phyloP scores from a whole-genome alignment of 306 rosid species.

The Vigna hirtella region DNA sequence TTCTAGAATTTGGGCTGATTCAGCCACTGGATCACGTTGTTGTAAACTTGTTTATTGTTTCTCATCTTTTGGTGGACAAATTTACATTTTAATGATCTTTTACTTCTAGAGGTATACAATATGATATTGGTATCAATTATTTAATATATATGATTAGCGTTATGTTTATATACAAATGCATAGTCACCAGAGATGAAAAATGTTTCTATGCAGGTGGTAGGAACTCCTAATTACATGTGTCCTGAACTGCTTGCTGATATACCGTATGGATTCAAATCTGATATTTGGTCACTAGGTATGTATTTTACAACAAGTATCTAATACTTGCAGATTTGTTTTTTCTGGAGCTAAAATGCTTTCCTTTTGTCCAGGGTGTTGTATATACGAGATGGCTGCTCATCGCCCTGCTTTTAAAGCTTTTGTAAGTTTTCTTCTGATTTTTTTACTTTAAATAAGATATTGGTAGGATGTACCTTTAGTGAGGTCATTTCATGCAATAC shows the following conservation, averaged over 20 bases:
- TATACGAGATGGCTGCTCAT: slow-evolving; percentile 99
- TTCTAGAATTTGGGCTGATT: too few species aligned
- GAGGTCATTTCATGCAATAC: slow-evolving; percentile 22
- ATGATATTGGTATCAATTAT: neutral
- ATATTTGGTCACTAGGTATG: slow-evolving; percentile 99
- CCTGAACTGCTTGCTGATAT: slow-evolving; percentile 99
- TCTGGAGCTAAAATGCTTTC: slow-evolving; percentile 45
- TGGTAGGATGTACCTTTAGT: neutral
- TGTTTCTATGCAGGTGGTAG: slow-evolving; percentile 77
- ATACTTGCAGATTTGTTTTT: slow-evolving; percentile 28
- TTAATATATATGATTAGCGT: neutral
- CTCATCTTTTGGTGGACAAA: too few species aligned
- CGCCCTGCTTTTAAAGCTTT: slow-evolving; percentile 99
- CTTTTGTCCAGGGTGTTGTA: slow-evolving; percentile 82
- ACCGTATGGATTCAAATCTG: slow-evolving; percentile 99
- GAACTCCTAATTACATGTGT: slow-evolving; percentile 99
- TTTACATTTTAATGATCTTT: neutral
- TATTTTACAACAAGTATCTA: slow-evolving; percentile 27
- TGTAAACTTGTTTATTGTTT: too few species aligned
- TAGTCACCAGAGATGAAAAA: slow-evolving; percentile 21
- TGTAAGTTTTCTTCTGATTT: slow-evolving; percentile 65
- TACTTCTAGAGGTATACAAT: slow-evolving; percentile 21
- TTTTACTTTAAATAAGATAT: slow-evolving; percentile 11
- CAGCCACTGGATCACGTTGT: too few species aligned
- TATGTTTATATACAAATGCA: slow-evolving; percentile 18